Percentiles rank a stretch among this genome's conserved stretches.
These are phyloP conservation scores for Solanum megistacrolobum DNA, from an alignment of 257 asterid species.

Conservation along the genomic window DNA sequence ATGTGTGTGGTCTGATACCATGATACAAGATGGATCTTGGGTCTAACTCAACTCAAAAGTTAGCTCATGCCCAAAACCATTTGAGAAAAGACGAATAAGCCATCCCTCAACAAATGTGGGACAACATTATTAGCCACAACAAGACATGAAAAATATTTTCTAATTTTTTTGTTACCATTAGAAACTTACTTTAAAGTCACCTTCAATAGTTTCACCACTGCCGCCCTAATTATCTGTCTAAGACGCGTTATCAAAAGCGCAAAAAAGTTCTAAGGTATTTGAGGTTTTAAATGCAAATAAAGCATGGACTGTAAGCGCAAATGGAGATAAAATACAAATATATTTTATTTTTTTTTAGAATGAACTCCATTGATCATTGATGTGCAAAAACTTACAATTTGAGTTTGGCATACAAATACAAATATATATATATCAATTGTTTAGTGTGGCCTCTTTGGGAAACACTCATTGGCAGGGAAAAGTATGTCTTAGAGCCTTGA, in stretches of 20 bases:
- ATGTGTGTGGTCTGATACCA: neutral
- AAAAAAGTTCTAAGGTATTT: neutral
- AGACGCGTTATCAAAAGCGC: neutral
- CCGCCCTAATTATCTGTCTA: neutral
- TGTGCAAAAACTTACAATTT: too few species aligned
- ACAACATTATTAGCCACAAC: neutral
- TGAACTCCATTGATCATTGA: too few species aligned
- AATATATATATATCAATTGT: neutral
- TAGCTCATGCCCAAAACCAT: neutral
- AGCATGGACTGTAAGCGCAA: neutral
- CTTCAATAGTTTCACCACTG: neutral
- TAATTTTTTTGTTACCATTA: neutral
- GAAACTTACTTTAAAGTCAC: neutral
- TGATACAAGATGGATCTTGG: neutral
- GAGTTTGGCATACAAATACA: too few species aligned
- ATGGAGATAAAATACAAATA: neutral
- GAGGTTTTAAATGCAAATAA: neutral
- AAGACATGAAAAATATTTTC: neutral
- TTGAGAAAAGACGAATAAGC: neutral
- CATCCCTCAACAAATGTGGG: neutral
- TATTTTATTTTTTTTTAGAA: too few species aligned
- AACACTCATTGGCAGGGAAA: neutral
- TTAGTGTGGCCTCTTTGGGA: neutral
- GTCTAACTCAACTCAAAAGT: neutral
- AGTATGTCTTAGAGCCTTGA: neutral